Evolutionary conservation across 495 filamentous ascomycete genomes (phyloP).

Genomic region (Jackrogersella minutella): DNA sequence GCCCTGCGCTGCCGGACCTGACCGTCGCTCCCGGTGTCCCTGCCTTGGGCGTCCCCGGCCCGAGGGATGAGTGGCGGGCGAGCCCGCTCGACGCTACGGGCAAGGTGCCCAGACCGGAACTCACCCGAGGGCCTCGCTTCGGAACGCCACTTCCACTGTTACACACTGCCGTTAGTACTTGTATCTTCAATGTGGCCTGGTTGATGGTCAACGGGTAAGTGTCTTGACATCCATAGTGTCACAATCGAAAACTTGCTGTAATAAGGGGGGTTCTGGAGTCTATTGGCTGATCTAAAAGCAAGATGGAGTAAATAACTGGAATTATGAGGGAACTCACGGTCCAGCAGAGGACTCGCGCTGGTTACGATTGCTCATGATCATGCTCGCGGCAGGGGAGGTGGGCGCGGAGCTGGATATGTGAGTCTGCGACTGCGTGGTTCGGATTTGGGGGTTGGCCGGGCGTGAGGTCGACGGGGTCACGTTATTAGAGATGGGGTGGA

Average conservation of each 20-base stretch:
- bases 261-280: neutral
- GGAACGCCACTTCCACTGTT: constrained; percentile 58
- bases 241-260: neutral
- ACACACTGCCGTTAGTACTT: constrained; percentile 15
- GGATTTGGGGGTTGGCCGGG: constrained; percentile 51
- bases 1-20: constrained; percentile 77
- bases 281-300: neutral
- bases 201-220: neutral
- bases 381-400: constrained; percentile 68
- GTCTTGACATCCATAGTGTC: neutral
- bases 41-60: constrained; percentile 86
- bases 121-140: constrained; percentile 77
- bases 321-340: constrained; percentile 46
- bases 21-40: constrained; percentile 66
- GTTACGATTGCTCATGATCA: constrained; percentile 67
- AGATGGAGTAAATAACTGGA: constrained; percentile 3
- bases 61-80: constrained; percentile 79
- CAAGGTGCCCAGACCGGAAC: constrained; percentile 67
- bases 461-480: constrained; percentile 46
- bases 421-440: constrained; percentile 51
- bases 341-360: constrained; percentile 82
- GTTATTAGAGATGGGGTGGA: constrained; percentile 59
- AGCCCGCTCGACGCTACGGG: constrained; percentile 76
- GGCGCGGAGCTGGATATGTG: constrained; percentile 65
- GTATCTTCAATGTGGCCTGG: neutral